Evolutionary conservation across 805 yeast genomes (phyloP), one percentile per base, ranked within the genome.

Genomic region (Myxozyma udenii): DNA sequence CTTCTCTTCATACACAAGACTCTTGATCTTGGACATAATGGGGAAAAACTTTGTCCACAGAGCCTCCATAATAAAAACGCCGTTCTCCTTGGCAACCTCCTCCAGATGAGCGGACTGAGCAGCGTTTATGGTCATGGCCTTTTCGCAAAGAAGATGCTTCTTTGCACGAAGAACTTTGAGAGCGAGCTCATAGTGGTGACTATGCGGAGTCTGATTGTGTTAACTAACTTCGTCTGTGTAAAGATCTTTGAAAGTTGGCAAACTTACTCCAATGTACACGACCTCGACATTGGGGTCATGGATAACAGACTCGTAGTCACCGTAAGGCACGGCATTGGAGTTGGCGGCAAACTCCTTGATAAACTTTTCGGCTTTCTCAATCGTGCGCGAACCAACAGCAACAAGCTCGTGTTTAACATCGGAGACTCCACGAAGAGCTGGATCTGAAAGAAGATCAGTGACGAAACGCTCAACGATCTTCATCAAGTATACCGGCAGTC

Each of bases 51-150:
- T 48, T 3, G 81, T 74, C 83, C 83, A 78, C 49, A 78, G 71
- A 3, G 77, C 83, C 71, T 80, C 85, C 82, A 80, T 76, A 33
- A 80, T 64, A 53, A 76, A 78, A 45, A 71, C 61, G 1, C 70
- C 67, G 62, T 75, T 72, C 49, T 63, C 54, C 56, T 67, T 67
- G 2, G 84, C 84, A 41, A 73, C 68, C 1, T 63, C 67, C 44
- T 71, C 65, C 11, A 79, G 61, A 39, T 70, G 74, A 18, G 64
- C 56, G 4, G 79, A 71, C 50, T 79, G 80, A 16, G 63, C 64
- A 1, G 65, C 64, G 53, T 77, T 78, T 37, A 79, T 70, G 1
- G 79, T 72, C 50, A 78, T 63, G 5, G 83, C 79, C 60, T 79
- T 79, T 53, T 79, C 84, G 58, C 79, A 75, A 41, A 79, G 66